Percentiles rank a stretch among this genome's conserved stretches.
Evolutionary conservation across 768 basidiomycete species (phyloP).

Genomic region (Lactarius trivialis): DNA sequence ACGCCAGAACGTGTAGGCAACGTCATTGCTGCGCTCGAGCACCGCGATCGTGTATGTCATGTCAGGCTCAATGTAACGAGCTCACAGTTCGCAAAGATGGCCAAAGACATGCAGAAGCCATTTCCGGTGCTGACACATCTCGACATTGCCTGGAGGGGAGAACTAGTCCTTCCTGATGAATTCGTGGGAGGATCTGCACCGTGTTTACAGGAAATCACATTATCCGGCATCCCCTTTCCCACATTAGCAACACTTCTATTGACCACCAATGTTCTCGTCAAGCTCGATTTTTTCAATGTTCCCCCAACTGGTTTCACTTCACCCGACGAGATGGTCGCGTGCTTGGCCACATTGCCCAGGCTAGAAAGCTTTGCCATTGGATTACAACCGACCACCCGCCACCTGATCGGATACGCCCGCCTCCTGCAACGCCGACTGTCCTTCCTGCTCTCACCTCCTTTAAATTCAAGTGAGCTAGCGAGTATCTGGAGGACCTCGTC

Average conservation of each 20-base stretch:
- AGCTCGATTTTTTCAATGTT: background rate
- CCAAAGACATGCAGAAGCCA: background rate
- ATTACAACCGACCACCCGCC: background rate
- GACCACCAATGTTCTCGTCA: background rate
- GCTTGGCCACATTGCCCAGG: background rate
- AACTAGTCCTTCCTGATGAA: background rate
- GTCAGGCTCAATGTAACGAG: background rate
- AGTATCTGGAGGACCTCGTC: background rate
- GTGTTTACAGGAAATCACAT: constrained; percentile 55
- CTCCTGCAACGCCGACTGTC: background rate
- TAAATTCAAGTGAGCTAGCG: background rate
- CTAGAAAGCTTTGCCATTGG: background rate
- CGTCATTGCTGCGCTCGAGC: background rate
- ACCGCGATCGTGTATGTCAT: background rate
- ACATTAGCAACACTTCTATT: background rate
- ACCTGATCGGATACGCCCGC: background rate
- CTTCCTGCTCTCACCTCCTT: background rate
- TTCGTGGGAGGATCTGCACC: constrained; percentile 51
- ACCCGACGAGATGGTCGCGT: background rate
- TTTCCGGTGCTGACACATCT: background rate
- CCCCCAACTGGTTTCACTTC: background rate
- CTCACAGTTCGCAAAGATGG: background rate
- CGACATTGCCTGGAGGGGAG: accelerated
- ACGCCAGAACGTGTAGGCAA: too few species aligned
- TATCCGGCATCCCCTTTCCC: constrained; percentile 51